These are phyloP conservation scores for Bruguiera gymnorhiza DNA, from an alignment of 345 rosid genomes.

Conservation along the genomic window DNA sequence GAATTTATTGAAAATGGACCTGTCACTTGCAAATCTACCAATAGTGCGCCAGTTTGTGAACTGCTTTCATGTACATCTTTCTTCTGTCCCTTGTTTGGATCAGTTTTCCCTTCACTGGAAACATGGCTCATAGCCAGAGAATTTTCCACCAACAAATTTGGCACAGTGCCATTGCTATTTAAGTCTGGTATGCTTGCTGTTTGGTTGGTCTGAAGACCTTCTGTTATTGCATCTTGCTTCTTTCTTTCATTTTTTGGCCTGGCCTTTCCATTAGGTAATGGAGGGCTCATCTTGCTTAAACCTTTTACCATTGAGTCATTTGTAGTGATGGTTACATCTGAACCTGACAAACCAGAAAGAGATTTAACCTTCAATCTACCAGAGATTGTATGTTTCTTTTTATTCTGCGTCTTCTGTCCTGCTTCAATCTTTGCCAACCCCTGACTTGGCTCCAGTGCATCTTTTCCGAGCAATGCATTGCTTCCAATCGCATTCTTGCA, in stretches of 20 bases:
- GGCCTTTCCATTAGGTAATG: constrained; percentile 11
- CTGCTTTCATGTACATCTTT: constrained; percentile 23
- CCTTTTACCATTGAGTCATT: constrained; percentile 24
- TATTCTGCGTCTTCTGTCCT: constrained; percentile 35
- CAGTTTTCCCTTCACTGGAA: constrained; percentile 14
- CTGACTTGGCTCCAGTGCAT: constrained; percentile 19
- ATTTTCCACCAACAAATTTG: constrained; percentile 15
- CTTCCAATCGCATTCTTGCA: constrained; percentile 47
- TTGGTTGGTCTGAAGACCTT: constrained; percentile 21
- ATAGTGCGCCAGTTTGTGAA: constrained; percentile 25
- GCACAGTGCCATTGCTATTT: constrained; percentile 36
- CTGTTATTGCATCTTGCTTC: constrained; percentile 15
- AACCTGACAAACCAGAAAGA: constrained; percentile 43
- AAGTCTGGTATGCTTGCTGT: constrained; percentile 50
- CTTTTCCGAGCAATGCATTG: constrained; percentile 13
- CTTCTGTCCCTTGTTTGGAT: constrained; percentile 29
- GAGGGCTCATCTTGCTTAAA: constrained; percentile 22
- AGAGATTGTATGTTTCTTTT: constrained; percentile 27
- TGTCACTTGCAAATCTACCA: constrained; percentile 40
- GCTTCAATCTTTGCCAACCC: constrained; percentile 5
- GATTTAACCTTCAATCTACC: constrained; percentile 31
- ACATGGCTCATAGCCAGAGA: constrained; percentile 11
- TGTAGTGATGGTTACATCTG: constrained; percentile 23
- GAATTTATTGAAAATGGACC: constrained; percentile 36
- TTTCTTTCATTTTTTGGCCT: constrained; percentile 13